A percentile compares a stretch with the other conserved stretches of the same genome.
Evolutionary conservation across 1,284 basidiomycete species (phyloP).

Genomic region (Ustilago trichophora): DNA sequence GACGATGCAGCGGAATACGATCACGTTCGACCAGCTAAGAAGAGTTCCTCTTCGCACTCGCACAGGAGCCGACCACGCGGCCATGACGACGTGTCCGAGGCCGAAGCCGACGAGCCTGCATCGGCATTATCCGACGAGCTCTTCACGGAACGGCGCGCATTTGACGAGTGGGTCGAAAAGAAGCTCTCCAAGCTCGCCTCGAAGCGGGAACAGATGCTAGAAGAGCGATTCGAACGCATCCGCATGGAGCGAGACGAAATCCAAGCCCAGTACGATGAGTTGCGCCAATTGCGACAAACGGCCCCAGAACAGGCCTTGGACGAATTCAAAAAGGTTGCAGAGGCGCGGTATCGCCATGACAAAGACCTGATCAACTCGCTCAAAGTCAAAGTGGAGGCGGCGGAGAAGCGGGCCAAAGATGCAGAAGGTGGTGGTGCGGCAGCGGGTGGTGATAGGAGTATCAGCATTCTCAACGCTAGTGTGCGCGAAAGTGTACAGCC

Average conservation of each 20-base stretch:
- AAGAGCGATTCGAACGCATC: constrained; percentile 42
- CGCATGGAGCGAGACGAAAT: constrained; percentile 53
- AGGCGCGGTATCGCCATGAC: constrained; percentile 49
- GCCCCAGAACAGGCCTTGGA: constrained; percentile 52
- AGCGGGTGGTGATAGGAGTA: constrained; percentile 22
- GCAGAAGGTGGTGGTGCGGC: constrained; percentile 6
- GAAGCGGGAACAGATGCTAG: constrained; percentile 47
- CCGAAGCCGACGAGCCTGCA: constrained; percentile 1
- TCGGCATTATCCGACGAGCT: constrained; percentile 27
- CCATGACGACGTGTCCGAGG: constrained; percentile 5
- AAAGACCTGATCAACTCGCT: constrained; percentile 41
- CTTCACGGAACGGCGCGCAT: constrained; percentile 25
- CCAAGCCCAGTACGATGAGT: constrained; percentile 60
- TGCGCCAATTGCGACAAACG: constrained; percentile 54
- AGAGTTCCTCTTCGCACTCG: constrained; percentile 1
- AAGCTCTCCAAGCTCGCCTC: constrained; percentile 31
- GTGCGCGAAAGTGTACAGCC: constrained; percentile 34
- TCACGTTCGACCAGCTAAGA: constrained; percentile 13
- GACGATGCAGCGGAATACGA: constrained; percentile 9
- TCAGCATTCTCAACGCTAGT: constrained; percentile 36
- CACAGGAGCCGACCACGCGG: neutral
- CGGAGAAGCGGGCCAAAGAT: constrained; percentile 34
- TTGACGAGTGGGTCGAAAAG: constrained; percentile 41
- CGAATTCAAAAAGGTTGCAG: constrained; percentile 53
- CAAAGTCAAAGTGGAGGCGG: constrained; percentile 46